Evolutionary conservation across 257 asterid species (phyloP), one percentile per base, ranked within the genome.

Genomic region (Catharanthus roseus): DNA sequence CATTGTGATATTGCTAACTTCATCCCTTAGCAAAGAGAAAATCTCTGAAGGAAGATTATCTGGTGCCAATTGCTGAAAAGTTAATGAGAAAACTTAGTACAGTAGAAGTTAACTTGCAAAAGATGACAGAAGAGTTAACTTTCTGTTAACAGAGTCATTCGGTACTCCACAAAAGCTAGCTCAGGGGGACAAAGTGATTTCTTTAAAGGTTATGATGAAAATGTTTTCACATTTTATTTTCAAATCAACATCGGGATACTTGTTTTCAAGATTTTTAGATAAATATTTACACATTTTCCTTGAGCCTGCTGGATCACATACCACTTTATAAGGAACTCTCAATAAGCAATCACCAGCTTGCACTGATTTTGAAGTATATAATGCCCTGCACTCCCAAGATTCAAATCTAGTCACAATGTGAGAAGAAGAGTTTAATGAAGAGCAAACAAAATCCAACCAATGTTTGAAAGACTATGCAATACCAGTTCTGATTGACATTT

Each of bases 321-420:
- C 90, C 85, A 81, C 86, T 16, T 76, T 74, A 62, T 73, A 85
- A 7, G 97, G 97, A 86, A 93, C 87, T 76, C 82, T 81, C 72
- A 90, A 76, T 72, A 90, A 75, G 80, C 90, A 84, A 72, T 89
- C 95, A 72, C 96, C 95, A 24, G 76, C 68, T 60, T 67, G 75
- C 54, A 93, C 82, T 61, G 74, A 57, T 77, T 78, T 69, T n/a
- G 85, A 51, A 73, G 96, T 95, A 78, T 71, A 83, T 68, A 93
- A 77, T 31, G 88, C 79, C 78, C 90, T 86, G 84, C 80, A 73
- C 44, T 34, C 15, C 71, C 10, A 65, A 44, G 57, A 39, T 16
- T 3, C 29, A 67, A 8, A 51, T 70, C 39, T 15, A 6, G 28
- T 58, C 28, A 50, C 6, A 26, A 10, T 21, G 51, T 12, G 1